Evolutionary conservation across 2,329 filamentous ascomycete genomes (phyloP).

Genomic region (Aspergillus japonicus): DNA sequence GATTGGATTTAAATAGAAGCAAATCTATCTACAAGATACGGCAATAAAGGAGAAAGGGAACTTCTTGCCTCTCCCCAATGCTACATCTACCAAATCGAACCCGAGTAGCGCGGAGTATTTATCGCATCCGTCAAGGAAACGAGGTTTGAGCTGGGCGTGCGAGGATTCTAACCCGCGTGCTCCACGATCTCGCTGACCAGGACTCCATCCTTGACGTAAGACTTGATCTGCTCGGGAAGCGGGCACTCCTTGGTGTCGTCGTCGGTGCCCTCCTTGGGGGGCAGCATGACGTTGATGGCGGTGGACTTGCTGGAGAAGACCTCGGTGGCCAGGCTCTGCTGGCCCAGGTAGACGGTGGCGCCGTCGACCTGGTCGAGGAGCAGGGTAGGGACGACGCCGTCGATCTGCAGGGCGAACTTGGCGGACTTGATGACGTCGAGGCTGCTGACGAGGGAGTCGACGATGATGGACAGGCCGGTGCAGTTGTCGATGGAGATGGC

Average conservation of each 20-base stretch:
- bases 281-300: constrained; percentile 82
- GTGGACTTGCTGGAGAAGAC: constrained; percentile 87
- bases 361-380: constrained; percentile 92
- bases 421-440: constrained; percentile 94
- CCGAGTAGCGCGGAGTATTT: too few species aligned
- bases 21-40: constrained; percentile 2
- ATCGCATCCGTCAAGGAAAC: background rate
- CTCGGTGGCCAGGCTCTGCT: constrained; percentile 73
- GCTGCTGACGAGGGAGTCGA: constrained; percentile 85
- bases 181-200: constrained; percentile 93
- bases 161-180: constrained; percentile 67
- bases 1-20: background rate
- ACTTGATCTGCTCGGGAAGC: constrained; percentile 87
- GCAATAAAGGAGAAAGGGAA: background rate
- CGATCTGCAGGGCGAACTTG: constrained; percentile 91
- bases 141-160: background rate
- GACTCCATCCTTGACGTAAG: constrained; percentile 70
- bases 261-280: constrained; percentile 62
- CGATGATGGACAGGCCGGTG: constrained; percentile 74
- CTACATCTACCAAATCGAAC: background rate
- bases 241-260: constrained; percentile 86
- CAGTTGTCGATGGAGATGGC: constrained; percentile 96
- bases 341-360: constrained; percentile 80
- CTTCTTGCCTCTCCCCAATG: background rate
- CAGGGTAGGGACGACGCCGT: constrained; percentile 81